phyloP scores from a whole-genome alignment of 2,329 filamentous ascomycete genomes.

The Fusarium veterinarium region DNA sequence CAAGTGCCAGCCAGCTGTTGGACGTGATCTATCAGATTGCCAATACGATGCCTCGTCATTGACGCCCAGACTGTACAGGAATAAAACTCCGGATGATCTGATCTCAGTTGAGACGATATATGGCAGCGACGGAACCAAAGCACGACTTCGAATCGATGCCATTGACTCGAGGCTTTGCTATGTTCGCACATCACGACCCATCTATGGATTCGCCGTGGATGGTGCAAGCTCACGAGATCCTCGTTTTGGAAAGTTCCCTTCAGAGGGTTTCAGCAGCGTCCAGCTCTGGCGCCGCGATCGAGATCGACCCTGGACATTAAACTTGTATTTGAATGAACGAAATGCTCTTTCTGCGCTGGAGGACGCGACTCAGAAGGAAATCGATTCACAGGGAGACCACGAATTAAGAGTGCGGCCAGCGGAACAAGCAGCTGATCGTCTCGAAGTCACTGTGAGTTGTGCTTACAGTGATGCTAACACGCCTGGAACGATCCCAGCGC shows the following conservation, averaged over 20 bases:
- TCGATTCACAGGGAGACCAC: not conserved
- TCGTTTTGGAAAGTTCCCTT: slow-evolving; percentile 72
- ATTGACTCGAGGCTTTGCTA: slow-evolving; percentile 83
- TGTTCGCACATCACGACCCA: slow-evolving; percentile 75
- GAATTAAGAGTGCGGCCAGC: slow-evolving; percentile 29
- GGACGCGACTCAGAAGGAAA: not conserved
- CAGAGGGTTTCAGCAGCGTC: slow-evolving; percentile 73
- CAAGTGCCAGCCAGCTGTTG: slow-evolving; percentile 59
- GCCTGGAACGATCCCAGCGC: slow-evolving; percentile 78
- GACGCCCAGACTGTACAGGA: slow-evolving; percentile 68
- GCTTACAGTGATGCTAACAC: slow-evolving; percentile 89
- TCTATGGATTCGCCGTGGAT: slow-evolving; percentile 72
- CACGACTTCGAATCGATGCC: slow-evolving; percentile 74
- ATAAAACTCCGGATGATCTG: slow-evolving; percentile 65
- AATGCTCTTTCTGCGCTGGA: not conserved
- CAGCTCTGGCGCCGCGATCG: slow-evolving; percentile 87
- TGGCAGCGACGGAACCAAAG: slow-evolving; percentile 57
- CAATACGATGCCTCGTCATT: slow-evolving; percentile 72
- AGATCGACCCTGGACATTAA: slow-evolving; percentile 79
- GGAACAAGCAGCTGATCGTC: slow-evolving; percentile 26
- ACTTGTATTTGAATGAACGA: slow-evolving; percentile 42
- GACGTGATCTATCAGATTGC: slow-evolving; percentile 70
- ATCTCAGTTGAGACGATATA: slow-evolving; percentile 65
- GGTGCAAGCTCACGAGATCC: slow-evolving; percentile 69
- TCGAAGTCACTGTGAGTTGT: slow-evolving; percentile 78